Conservation (phyloP, 805 yeast species). For the Starmerella stellata region DNA sequence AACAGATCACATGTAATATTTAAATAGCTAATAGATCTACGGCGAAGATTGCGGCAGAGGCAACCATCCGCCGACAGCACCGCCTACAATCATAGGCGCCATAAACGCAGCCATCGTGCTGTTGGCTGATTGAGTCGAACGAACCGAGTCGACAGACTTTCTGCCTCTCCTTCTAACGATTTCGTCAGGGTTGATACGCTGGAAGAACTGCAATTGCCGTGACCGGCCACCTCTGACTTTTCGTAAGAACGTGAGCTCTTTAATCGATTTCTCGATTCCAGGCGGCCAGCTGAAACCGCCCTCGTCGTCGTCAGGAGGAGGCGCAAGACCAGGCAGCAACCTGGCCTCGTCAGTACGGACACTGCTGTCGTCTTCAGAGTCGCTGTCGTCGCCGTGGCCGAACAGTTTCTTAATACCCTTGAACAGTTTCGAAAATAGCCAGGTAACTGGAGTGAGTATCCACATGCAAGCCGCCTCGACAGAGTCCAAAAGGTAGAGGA, state of each 20-base stretch:
- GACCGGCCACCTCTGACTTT: slow-evolving; percentile 28
- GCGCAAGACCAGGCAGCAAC: background rate
- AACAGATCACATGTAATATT: no score
- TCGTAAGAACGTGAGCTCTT: slow-evolving; percentile 23
- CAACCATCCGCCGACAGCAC: slow-evolving; percentile 35
- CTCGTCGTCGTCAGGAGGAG: background rate
- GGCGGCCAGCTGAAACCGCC: slow-evolving; percentile 24
- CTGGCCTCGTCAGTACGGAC: slow-evolving; percentile 15
- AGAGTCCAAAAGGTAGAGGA: slow-evolving; percentile 13
- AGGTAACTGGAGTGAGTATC: slow-evolving; percentile 15
- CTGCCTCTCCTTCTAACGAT: slow-evolving; percentile 2
- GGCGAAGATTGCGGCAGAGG: slow-evolving; percentile 5
- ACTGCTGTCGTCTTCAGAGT: slow-evolving; percentile 10
- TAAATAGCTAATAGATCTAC: no score
- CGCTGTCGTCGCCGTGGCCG: slow-evolving; percentile 10
- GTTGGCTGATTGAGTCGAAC: slow-evolving; percentile 8
- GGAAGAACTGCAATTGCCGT: slow-evolving; percentile 10
- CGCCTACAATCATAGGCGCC: slow-evolving; percentile 40
- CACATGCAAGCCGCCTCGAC: slow-evolving; percentile 17
- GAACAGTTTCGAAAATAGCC: slow-evolving; percentile 7
- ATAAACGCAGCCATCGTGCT: slow-evolving; percentile 20
- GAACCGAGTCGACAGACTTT: slow-evolving; percentile 8
- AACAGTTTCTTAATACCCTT: slow-evolving; percentile 9
- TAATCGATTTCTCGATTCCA: slow-evolving; percentile 26
- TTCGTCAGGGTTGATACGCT: background rate